These are phyloP conservation scores for Kwoniella europaea DNA, from an alignment of 768 basidiomycete species.

Conservation along the genomic window DNA sequence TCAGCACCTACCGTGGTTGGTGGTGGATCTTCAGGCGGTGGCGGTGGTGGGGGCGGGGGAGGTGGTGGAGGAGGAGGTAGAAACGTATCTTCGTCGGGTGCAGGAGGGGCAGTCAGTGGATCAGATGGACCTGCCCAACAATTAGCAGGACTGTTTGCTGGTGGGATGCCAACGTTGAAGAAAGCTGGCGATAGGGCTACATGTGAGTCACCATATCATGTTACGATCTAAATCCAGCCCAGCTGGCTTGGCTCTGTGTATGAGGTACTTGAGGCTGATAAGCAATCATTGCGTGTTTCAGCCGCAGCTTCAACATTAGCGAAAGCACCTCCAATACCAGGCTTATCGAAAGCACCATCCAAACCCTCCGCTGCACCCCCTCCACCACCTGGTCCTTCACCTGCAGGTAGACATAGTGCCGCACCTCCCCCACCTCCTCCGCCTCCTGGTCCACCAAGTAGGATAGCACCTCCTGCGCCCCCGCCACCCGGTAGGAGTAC, in stretches of 20 bases:
- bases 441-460: constrained; percentile 42
- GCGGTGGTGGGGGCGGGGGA: constrained; percentile 61
- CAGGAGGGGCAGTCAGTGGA: constrained; percentile 52
- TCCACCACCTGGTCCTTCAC: constrained; percentile 37
- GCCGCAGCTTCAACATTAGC: constrained; percentile 66
- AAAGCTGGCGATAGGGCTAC: constrained; percentile 67
- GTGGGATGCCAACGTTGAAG: constrained; percentile 88
- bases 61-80: constrained; percentile 38
- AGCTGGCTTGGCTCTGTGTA: background rate
- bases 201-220: constrained; percentile 18
- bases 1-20: constrained; percentile 48
- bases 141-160: constrained; percentile 82
- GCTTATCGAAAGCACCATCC: constrained; percentile 57
- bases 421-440: constrained; percentile 46
- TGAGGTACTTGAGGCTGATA: background rate
- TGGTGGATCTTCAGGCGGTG: constrained; percentile 34
- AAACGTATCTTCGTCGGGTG: constrained; percentile 23
- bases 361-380: constrained; percentile 36
- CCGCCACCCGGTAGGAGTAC: constrained; percentile 34
- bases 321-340: constrained; percentile 45
- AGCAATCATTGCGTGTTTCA: constrained; percentile 56
- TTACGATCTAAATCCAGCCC: background rate
- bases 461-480: constrained; percentile 54
- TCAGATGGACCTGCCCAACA: constrained; percentile 71
- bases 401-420: constrained; percentile 27